phyloP scores from a whole-genome alignment of 116 monocot genomes.

The Zostera marina region DNA sequence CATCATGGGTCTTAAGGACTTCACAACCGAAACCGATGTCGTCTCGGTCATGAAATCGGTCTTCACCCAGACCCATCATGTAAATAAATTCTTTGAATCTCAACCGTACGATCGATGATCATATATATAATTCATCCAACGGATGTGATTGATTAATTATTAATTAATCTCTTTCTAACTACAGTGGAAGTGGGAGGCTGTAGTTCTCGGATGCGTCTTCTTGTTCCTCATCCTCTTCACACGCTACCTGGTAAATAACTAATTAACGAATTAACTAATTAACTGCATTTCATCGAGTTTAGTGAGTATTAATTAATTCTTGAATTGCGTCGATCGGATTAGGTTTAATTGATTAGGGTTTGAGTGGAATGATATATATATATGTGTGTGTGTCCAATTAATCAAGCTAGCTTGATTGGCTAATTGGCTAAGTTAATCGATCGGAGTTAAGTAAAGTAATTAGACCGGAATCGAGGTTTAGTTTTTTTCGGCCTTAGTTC shows the following conservation, averaged over 20 bases:
- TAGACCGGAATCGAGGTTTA: too few species aligned
- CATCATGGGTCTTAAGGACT: constrained; percentile 68
- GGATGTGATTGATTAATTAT: neutral
- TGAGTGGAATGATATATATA: too few species aligned
- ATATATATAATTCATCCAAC: neutral
- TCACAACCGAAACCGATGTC: constrained; percentile 69
- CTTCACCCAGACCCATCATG: constrained; percentile 65
- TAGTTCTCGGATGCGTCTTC: constrained; percentile 57
- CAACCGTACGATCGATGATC: neutral
- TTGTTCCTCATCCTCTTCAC: constrained; percentile 73
- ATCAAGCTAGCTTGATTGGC: too few species aligned
- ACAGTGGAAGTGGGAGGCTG: constrained; percentile 97
- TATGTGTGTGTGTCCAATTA: too few species aligned
- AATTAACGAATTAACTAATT: too few species aligned
- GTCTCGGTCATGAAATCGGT: constrained; percentile 71
- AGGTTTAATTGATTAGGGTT: too few species aligned
- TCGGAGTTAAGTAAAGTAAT: too few species aligned
- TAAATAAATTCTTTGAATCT: constrained; percentile 11
- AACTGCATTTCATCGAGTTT: too few species aligned
- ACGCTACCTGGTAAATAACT: constrained; percentile 50
- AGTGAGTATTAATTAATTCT: too few species aligned
- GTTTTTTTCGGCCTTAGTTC: too few species aligned
- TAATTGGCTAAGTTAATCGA: too few species aligned
- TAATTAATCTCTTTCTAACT: constrained; percentile 3
- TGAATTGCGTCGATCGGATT: too few species aligned